Evolutionary conservation across 371 early-diverging fungal genomes (phyloP).

Genomic region (Mucor indicus): DNA sequence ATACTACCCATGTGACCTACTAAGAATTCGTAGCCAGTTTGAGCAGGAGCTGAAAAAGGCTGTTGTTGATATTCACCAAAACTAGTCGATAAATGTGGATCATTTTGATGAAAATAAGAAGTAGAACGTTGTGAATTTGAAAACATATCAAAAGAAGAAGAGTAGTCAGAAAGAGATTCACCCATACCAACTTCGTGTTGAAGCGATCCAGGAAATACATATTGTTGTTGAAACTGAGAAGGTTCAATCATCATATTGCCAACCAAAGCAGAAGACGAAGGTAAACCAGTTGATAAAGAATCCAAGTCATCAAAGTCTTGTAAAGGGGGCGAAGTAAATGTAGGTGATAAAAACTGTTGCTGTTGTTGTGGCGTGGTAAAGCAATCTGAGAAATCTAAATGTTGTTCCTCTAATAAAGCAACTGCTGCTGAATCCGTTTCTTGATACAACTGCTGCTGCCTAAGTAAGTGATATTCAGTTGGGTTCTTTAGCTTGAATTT

Average conservation of each 20-base stretch:
- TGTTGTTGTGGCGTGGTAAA: too few relatives aligned
- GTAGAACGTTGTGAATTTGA: conserved; percentile 5
- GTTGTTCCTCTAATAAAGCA: conserved; percentile 7
- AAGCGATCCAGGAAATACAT: conserved; percentile 4
- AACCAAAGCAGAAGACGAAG: not conserved
- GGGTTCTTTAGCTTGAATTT: conserved; percentile 22
- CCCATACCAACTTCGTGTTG: conserved; percentile 1
- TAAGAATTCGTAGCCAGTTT: conserved; percentile 33
- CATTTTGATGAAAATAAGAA: conserved; percentile 3
- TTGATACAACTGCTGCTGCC: conserved; percentile 7
- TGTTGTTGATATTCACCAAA: conserved; percentile 19
- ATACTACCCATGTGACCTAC: conserved; percentile 28
- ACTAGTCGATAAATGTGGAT: not conserved
- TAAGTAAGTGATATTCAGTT: conserved; percentile 23
- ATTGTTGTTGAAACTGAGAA: conserved; percentile 2
- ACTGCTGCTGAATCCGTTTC: not conserved
- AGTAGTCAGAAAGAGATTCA: conserved; percentile 26
- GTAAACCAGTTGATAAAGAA: conserved; percentile 4
- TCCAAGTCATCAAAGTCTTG: conserved; percentile 30
- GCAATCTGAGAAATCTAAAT: conserved; percentile 9
- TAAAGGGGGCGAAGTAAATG: conserved; percentile 14
- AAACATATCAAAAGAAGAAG: conserved; percentile 6
- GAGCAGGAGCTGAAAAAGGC: conserved; percentile 48
- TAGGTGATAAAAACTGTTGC: conserved; percentile 17
- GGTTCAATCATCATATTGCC: conserved; percentile 10